phyloP scores from a whole-genome alignment of 495 filamentous ascomycete species.

The Aeminium ludgeri region DNA sequence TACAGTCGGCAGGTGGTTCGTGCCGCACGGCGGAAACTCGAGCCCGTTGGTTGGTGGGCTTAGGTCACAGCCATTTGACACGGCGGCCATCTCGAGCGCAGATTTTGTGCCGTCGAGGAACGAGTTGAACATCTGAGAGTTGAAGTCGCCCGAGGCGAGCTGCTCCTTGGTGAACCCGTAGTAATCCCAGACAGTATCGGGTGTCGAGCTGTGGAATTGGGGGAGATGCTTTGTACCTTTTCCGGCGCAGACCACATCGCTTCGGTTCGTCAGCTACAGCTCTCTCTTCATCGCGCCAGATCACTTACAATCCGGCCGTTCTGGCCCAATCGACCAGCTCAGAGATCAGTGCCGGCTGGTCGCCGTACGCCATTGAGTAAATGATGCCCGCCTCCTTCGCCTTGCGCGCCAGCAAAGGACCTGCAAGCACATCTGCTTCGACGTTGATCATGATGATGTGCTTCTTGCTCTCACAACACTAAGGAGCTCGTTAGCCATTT shows the following conservation, averaged over 20 bases:
- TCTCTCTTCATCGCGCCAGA: neutral
- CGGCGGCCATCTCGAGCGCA: slow-evolving; percentile 17
- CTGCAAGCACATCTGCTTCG: slow-evolving; percentile 18
- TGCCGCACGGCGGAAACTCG: slow-evolving; percentile 15
- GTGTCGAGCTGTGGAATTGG: slow-evolving; percentile 16
- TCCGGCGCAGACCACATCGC: slow-evolving; percentile 16
- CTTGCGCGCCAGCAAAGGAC: slow-evolving; percentile 14
- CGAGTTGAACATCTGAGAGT: slow-evolving; percentile 20
- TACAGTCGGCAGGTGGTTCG: slow-evolving; percentile 11
- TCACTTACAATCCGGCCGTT: slow-evolving; percentile 14
- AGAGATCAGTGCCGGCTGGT: slow-evolving; percentile 17
- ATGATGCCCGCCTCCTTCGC: slow-evolving; percentile 18
- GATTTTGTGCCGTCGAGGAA: slow-evolving; percentile 19
- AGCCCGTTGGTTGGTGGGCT: slow-evolving; percentile 13
- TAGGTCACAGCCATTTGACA: slow-evolving; percentile 16
- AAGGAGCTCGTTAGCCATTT: neutral
- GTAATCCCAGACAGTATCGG: slow-evolving; percentile 17
- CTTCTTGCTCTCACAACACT: slow-evolving; percentile 20
- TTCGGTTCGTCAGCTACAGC: neutral
- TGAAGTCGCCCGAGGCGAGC: slow-evolving; percentile 15
- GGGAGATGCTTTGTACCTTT: slow-evolving; percentile 19
- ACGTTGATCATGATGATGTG: slow-evolving; percentile 21
- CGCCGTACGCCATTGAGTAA: slow-evolving; percentile 20
- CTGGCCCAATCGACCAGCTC: slow-evolving; percentile 18
- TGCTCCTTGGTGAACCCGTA: slow-evolving; percentile 19